Evolutionary conservation across 2,329 filamentous ascomycete genomes (phyloP).

Genomic region (Colletotrichum tanaceti): DNA sequence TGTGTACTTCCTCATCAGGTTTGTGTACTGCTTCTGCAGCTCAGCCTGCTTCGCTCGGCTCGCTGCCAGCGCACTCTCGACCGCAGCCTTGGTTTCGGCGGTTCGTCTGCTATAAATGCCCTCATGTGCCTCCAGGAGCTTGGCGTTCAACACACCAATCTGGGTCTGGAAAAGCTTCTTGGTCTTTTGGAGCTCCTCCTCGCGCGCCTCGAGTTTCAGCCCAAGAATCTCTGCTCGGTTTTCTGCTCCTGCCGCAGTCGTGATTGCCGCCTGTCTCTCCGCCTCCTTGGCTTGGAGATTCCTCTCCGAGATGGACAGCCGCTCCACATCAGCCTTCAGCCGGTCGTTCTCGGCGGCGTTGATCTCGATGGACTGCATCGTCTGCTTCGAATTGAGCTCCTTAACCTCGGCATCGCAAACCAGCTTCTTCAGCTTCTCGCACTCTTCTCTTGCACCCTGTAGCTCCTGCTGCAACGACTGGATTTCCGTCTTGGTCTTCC

Average conservation of each 20-base stretch:
- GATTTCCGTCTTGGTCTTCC: constrained; percentile 69
- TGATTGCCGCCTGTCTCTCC: constrained; percentile 66
- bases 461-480: constrained; percentile 69
- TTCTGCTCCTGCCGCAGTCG: constrained; percentile 69
- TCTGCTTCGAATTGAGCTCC: constrained; percentile 72
- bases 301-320: constrained; percentile 70
- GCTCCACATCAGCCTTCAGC: constrained; percentile 68
- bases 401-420: constrained; percentile 77
- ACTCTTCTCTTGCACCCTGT: constrained; percentile 67
- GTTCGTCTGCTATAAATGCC: constrained; percentile 44
- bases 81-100: constrained; percentile 50
- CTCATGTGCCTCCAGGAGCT: constrained; percentile 55
- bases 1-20: constrained; percentile 64
- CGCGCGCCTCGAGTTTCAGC: constrained; percentile 65
- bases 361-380: constrained; percentile 71
- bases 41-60: constrained; percentile 65
- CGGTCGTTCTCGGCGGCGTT: constrained; percentile 70
- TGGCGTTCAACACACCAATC: constrained; percentile 59
- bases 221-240: constrained; percentile 69
- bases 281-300: constrained; percentile 73
- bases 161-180: constrained; percentile 61
- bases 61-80: constrained; percentile 62
- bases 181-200: constrained; percentile 59
- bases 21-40: constrained; percentile 63
- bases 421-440: constrained; percentile 72